Base-by-base conservation (phyloP, 164 flowering plant genomes). In the Pachysandra terminalis region DNA sequence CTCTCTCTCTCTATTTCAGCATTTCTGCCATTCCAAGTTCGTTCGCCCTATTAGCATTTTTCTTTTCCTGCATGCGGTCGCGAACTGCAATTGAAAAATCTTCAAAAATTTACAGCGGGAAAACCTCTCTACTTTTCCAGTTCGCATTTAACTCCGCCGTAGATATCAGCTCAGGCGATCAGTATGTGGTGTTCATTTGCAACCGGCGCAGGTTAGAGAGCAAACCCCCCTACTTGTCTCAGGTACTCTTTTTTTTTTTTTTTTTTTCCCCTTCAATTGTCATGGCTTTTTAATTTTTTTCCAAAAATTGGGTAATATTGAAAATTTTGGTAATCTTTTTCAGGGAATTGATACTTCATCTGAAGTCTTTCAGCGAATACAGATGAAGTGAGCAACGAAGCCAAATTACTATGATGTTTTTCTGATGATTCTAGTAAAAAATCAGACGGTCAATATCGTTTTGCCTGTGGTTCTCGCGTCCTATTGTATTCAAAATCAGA, bases 121-220 rank as follows among this genome's bases (percentile, higher is more conserved):
- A 93, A 75, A 90, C 98, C 17, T 93, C 98, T 1, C 71, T 93
- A 45, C 85, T 87, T 0, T 91, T 90, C 80, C 98, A 93, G 76
- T 93, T 82, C 71, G 96, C 96, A 23, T 71, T 83, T 51, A 93
- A 90, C 77, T 56, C 73, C 10, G 87, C 86, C 10, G 16, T 61
- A 56, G 68, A 73, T 8, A 63, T 37, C 65, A 32, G 62, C 65
- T 19, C 32, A 22, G 37, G 56, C 41, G 45, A 65, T 59, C 63
- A 58, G 19, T 15, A 25, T 0, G 96, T 88, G 9, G 83, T 88
- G 21, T 87, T 91, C 81, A 77, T 93, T 24, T 90, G 93, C 85
- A 82, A 80, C 71, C 86, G 84, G 19, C 72, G 83, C 70, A 85
- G 75, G 67, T 72, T 94, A 40, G 84, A 87, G 61, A 68, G 19